phyloP scores from a whole-genome alignment of 306 rosid genomes.

The Cicer cuneatum region DNA sequence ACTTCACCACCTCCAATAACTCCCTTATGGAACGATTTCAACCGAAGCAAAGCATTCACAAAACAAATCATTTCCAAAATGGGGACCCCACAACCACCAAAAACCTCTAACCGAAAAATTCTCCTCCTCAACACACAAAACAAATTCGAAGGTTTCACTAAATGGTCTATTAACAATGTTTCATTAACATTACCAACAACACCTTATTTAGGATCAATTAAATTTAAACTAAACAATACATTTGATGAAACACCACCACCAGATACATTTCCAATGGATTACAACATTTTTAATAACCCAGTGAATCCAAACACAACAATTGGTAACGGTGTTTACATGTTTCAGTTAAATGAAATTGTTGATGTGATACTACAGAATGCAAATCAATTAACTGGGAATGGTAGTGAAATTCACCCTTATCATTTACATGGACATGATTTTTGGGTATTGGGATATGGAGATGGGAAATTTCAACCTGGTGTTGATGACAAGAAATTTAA shows the following conservation, averaged over 20 bases:
- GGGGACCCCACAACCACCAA: slow-evolving; percentile 73
- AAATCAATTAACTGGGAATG: slow-evolving; percentile 46
- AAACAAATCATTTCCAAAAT: slow-evolving; percentile 55
- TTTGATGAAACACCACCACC: slow-evolving; percentile 56
- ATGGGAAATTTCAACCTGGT: slow-evolving; percentile 57
- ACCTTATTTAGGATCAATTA: slow-evolving; percentile 65
- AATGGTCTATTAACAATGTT: slow-evolving; percentile 81
- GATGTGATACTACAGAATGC: slow-evolving; percentile 81
- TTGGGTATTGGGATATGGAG: slow-evolving; percentile 89
- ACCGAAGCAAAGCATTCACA: slow-evolving; percentile 67
- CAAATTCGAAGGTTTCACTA: slow-evolving; percentile 55
- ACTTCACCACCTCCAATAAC: slow-evolving; percentile 65
- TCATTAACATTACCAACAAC: slow-evolving; percentile 69
- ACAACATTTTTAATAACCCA: slow-evolving; percentile 58
- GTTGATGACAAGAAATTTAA: slow-evolving; percentile 57
- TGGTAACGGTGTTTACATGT: slow-evolving; percentile 63
- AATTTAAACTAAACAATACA: slow-evolving; percentile 36
- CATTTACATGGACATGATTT: slow-evolving; percentile 92
- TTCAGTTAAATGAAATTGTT: slow-evolving; percentile 43
- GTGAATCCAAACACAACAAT: slow-evolving; percentile 46
- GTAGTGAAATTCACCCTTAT: slow-evolving; percentile 90
- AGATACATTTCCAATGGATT: slow-evolving; percentile 44
- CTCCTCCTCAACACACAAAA: slow-evolving; percentile 85
- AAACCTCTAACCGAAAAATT: slow-evolving; percentile 48
- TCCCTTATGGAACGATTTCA: slow-evolving; percentile 68